Percentiles rank a stretch among this genome's conserved stretches.
Evolutionary conservation across 768 basidiomycete species (phyloP).

Genomic region (Collybia nuda): DNA sequence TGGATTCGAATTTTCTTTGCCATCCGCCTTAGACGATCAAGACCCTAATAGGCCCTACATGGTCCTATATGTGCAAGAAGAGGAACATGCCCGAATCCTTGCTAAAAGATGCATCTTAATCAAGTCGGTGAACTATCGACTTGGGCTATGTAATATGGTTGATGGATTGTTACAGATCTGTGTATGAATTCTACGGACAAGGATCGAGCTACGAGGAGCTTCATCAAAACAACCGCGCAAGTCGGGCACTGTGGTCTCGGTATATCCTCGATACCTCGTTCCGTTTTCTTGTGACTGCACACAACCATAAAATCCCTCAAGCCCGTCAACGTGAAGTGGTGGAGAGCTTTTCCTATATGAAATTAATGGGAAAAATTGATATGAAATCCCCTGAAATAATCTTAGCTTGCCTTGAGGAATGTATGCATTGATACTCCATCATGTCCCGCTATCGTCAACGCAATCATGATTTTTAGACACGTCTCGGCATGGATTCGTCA

Average conservation of each 20-base stretch:
- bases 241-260: conserved; percentile 50
- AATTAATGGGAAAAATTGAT: conserved; percentile 75
- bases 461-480: conserved; percentile 37
- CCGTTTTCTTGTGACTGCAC: conserved; percentile 74
- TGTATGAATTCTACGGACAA: conserved; percentile 77
- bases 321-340: conserved; percentile 64
- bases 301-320: conserved; percentile 74
- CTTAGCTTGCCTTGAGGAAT: conserved; percentile 84
- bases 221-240: conserved; percentile 52
- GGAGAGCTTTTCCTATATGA: conserved; percentile 85
- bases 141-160: background rate
- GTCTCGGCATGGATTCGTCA: conserved; percentile 43
- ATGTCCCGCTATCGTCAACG: background rate
- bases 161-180: conserved; percentile 45
- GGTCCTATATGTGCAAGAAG: conserved; percentile 64
- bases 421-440: conserved; percentile 39
- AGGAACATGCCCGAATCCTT: conserved; percentile 73
- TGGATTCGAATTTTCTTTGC: conserved; percentile 59
- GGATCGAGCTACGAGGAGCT: conserved; percentile 70
- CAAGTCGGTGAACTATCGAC: conserved; percentile 52
- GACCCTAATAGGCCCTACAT: conserved; percentile 72
- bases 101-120: conserved; percentile 79
- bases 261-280: conserved; percentile 73
- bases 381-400: conserved; percentile 77
- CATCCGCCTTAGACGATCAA: conserved; percentile 39